Evolutionary conservation across 164 flowering plant species (phyloP).

Genomic region (Annona cherimola): DNA sequence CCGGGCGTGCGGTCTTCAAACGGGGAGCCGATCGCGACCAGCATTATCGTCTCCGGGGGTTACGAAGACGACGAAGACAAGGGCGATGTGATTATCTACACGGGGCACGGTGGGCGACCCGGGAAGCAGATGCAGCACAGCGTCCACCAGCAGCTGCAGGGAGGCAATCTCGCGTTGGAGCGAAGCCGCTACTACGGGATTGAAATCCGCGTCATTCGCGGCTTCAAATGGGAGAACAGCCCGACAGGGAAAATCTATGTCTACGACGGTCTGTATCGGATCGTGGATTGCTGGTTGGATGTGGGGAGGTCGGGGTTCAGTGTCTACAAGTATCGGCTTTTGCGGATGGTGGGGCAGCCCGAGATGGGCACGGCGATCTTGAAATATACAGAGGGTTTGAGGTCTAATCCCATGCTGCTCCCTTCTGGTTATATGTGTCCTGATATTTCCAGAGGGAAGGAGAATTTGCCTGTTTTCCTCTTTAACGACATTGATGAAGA

Average conservation of each 20-base stretch:
- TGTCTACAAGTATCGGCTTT: constrained; percentile 71
- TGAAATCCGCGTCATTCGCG: constrained; percentile 84
- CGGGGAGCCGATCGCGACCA: constrained; percentile 76
- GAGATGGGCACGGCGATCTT: constrained; percentile 74
- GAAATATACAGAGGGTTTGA: constrained; percentile 50
- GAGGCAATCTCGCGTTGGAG: constrained; percentile 85
- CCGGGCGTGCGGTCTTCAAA: constrained; percentile 31
- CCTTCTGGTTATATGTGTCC: constrained; percentile 59
- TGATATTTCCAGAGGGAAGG: constrained; percentile 64
- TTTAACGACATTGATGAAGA: constrained; percentile 74
- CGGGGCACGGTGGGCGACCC: constrained; percentile 84
- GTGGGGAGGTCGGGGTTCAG: constrained; percentile 87
- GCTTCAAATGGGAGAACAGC: constrained; percentile 48
- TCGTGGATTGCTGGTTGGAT: constrained; percentile 69
- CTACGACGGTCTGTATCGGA: constrained; percentile 81
- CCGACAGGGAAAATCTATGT: constrained; percentile 59
- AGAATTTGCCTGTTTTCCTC: constrained; percentile 53
- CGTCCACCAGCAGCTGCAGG: constrained; percentile 64
- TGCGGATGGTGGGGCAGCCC: constrained; percentile 65
- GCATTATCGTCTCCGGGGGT: constrained; percentile 84
- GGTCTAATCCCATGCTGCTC: constrained; percentile 40
- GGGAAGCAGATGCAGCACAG: constrained; percentile 33
- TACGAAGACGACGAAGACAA: constrained; percentile 83
- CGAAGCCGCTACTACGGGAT: constrained; percentile 75
- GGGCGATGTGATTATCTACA: constrained; percentile 65